Conservation (phyloP, 345 rosid genomes). For the Eucalyptus microcorys region DNA sequence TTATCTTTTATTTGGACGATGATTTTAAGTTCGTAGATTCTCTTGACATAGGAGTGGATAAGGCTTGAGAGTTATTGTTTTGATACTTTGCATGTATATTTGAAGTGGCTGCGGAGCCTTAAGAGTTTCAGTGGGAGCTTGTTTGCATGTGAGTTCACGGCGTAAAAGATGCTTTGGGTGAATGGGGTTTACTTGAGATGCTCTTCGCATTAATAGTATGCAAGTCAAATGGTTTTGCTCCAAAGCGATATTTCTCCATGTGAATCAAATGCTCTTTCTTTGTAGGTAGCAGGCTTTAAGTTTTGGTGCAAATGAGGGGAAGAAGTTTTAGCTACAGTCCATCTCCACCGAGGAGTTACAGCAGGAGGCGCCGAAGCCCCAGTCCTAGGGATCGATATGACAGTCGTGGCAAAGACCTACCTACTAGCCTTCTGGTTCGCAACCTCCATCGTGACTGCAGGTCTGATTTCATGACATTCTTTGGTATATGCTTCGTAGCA, state of each 20-base stretch:
- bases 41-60: background rate
- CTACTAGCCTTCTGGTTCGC: slow-evolving; percentile 82
- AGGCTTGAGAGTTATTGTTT: background rate
- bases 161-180: background rate
- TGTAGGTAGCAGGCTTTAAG: background rate
- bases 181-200: background rate
- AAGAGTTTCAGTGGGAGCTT: background rate
- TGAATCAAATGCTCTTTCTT: background rate
- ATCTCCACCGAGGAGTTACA: slow-evolving; percentile 59
- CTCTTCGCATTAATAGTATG: background rate
- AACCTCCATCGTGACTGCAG: slow-evolving; percentile 74
- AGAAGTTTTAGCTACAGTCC: slow-evolving; percentile 86
- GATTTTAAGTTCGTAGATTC: background rate
- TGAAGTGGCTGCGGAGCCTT: background rate
- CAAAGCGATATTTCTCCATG: background rate
- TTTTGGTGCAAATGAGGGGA: slow-evolving; percentile 38
- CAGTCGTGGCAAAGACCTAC: slow-evolving; percentile 45
- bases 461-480: slow-evolving; percentile 9
- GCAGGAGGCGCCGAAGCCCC: slow-evolving; percentile 54
- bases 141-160: background rate
- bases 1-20: background rate
- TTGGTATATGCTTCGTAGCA: background rate
- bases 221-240: background rate
- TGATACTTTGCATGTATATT: background rate
- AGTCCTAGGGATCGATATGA: slow-evolving; percentile 49